Percentiles rank a stretch among this genome's conserved stretches.
phyloP scores from a whole-genome alignment of 75 land plant species.

The Chamaecyparis obtusa region DNA sequence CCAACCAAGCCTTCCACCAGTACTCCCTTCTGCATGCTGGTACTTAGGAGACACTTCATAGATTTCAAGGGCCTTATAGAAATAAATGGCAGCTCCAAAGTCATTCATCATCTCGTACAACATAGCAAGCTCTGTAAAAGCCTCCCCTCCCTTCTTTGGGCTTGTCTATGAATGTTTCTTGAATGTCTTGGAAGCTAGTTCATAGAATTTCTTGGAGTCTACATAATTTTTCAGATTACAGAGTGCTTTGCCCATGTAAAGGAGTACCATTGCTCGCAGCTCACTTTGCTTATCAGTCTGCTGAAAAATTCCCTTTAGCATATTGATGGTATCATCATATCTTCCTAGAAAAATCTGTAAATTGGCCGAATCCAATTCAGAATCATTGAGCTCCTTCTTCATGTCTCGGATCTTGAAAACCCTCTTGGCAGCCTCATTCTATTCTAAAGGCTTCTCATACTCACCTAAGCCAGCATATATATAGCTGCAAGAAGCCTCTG shows the following conservation, averaged over 20 bases:
- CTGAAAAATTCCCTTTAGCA: conserved; percentile 47
- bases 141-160: conserved; percentile 43
- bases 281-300: conserved; percentile 57
- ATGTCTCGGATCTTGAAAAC: conserved; percentile 61
- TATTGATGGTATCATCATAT: conserved; percentile 59
- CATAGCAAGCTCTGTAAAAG: conserved; percentile 46
- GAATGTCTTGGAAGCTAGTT: conserved; percentile 38
- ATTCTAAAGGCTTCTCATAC: conserved; percentile 72
- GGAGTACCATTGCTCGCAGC: conserved; percentile 38
- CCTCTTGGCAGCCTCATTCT: conserved; percentile 53
- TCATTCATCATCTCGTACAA: conserved; percentile 61
- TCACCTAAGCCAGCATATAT: conserved; percentile 72
- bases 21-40: conserved; percentile 56
- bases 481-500: conserved; percentile 70
- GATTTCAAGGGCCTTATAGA: conserved; percentile 39
- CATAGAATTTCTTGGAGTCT: conserved; percentile 52
- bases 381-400: conserved; percentile 46
- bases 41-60: conserved; percentile 52
- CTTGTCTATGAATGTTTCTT: conserved; percentile 26
- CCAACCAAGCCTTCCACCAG: conserved; percentile 60
- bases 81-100: conserved; percentile 54
- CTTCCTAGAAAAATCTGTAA: conserved; percentile 71
- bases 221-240: conserved; percentile 33
- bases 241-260: conserved; percentile 48
- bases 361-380: conserved; percentile 76